Base-by-base conservation (phyloP, 345 rosid species). In the Odontarrhena argentea region DNA sequence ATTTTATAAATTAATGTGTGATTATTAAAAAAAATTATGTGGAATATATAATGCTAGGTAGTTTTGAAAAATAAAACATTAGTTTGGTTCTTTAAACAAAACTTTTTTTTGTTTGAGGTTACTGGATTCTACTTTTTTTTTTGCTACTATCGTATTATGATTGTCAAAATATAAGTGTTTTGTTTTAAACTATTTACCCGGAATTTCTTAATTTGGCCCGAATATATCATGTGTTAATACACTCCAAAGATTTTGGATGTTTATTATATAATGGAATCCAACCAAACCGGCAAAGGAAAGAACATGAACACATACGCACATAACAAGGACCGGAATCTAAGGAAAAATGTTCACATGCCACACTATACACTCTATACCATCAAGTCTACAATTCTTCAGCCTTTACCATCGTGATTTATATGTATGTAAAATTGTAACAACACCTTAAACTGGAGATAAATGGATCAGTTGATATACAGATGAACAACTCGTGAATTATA, bases 331-430 rank as follows among this genome's bases (percentile, higher is more conserved):
- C 64, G 47, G 1, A 47, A 46, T 63, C 37, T 63, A 12, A 30
- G 70, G 65, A 2, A 30, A 46, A 46, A 46, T 71, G 59, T 71
- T 71, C 63, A 55, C 63, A 71, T 55, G 51, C 47, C 28, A 30
- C 36, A 35, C 50, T 6, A 7, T 41, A 12, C 6, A n/a, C 55
- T 24, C 22, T 44, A 42, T n/a, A 52, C 14, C 7, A 51, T 12
- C 2, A 12, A 28, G 41, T 41, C 32, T 41, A 15, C 34, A 25
- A 25, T 0, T n/a, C 24, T 34, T 66, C 43, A 66, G 1, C 8
- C 24, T 34, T 66, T 54, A 66, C 13, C 10, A 22, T 32, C 41
- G 11, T 30, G 7, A 65, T 65, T 65, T 11, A 5, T 43, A 12
- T 53, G n/a, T 6, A 35, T 25, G 44, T 35, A 59, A 14, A 26